phyloP scores from a whole-genome alignment of 345 rosid genomes.

The Pistacia integerrima region DNA sequence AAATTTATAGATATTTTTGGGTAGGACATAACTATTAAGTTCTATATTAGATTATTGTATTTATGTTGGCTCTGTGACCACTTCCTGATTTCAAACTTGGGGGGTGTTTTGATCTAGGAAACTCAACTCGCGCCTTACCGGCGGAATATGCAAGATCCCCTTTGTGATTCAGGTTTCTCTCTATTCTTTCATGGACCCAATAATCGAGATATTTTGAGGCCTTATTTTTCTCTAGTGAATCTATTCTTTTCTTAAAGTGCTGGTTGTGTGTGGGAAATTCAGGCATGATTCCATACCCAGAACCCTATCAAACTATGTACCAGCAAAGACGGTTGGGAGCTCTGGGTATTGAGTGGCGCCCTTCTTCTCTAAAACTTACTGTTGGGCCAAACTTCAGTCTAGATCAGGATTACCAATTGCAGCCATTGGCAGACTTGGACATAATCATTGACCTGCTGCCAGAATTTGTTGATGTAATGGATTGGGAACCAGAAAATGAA shows the following conservation, averaged over 20 bases:
- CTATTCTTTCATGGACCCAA: conserved; percentile 18
- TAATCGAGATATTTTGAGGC: conserved; percentile 13
- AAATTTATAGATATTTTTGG: not conserved
- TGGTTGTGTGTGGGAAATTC: conserved; percentile 32
- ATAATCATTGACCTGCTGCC: conserved; percentile 73
- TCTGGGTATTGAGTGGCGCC: conserved; percentile 90
- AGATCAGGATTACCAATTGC: conserved; percentile 80
- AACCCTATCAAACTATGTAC: conserved; percentile 96
- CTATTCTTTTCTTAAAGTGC: conserved; percentile 12
- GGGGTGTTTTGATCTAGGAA: conserved; percentile 61
- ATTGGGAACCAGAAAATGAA: conserved; percentile 90
- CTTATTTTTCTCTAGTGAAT: conserved; percentile 16
- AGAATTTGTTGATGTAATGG: conserved; percentile 79
- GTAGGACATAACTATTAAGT: not conserved
- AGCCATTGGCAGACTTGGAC: conserved; percentile 89
- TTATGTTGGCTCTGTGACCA: not conserved
- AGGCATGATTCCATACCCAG: conserved; percentile 95
- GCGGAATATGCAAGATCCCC: conserved; percentile 97
- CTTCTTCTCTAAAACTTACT: conserved; percentile 69
- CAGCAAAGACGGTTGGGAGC: conserved; percentile 92
- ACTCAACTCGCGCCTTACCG: conserved; percentile 86
- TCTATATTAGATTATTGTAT: not conserved
- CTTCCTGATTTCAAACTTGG: conserved; percentile 5
- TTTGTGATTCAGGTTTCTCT: conserved; percentile 89
- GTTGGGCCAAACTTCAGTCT: conserved; percentile 89